These are phyloP conservation scores for Alternaria postmessia DNA, from an alignment of 2,329 filamentous ascomycete species.

Conservation along the genomic window DNA sequence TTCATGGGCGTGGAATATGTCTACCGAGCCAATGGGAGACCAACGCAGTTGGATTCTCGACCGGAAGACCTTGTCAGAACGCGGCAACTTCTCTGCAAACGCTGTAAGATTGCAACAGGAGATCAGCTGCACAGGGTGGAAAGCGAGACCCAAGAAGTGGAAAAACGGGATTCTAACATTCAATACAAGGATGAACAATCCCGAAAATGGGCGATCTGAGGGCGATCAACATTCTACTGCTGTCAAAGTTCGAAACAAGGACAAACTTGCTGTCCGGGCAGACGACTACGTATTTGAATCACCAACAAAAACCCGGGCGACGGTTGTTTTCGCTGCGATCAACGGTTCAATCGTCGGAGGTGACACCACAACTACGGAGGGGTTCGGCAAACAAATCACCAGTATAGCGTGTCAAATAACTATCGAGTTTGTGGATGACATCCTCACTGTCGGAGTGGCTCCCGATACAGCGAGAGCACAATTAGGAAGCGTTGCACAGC, in stretches of 20 bases:
- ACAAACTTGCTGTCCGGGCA: neutral
- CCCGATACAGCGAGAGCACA: neutral
- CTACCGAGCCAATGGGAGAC: neutral
- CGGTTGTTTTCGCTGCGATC: neutral
- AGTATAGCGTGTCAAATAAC: neutral
- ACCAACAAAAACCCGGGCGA: neutral
- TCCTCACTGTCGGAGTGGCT: neutral
- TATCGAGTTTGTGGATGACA: neutral
- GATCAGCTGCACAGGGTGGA: neutral
- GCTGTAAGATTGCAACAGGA: neutral
- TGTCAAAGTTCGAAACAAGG: neutral
- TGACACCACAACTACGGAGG: neutral
- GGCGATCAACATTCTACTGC: neutral
- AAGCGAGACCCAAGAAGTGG: neutral
- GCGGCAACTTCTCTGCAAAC: neutral
- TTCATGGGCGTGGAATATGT: neutral
- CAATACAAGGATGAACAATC: too few species aligned
- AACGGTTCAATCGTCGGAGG: neutral
- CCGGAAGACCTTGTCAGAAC: neutral
- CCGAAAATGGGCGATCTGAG: neutral
- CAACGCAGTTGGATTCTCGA: neutral
- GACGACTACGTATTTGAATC: neutral
- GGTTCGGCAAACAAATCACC: neutral
- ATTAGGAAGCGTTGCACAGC: neutral
- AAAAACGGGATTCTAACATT: too few species aligned